Evolutionary conservation across 1,139 yeast species (phyloP), one percentile per base, ranked within the genome.

Genomic region (Yamadazyma trypodendri): DNA sequence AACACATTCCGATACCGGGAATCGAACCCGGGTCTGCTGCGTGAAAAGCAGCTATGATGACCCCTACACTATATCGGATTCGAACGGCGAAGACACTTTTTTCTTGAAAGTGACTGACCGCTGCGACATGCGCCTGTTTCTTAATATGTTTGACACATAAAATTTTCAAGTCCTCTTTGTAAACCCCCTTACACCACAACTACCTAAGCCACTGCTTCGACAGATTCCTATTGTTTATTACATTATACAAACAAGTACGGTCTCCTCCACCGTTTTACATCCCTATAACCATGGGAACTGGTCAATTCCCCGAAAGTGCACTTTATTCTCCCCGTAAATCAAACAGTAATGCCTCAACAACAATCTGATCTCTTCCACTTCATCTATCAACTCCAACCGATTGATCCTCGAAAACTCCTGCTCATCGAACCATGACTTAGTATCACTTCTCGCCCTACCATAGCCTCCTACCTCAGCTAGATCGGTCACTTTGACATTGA

Each of bases 21-120:
- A 80, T 79, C 81, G 84, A 79, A 79, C 84, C 84, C 84, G 79
- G 84, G 81, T 75, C 72, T 78, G 83, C 83, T 75, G 84, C 81
- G 84, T 78, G 84, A 79, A 77, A 79, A 83, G 81, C 83, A 74
- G 77, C 83, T 81, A 84, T 79, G 84, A 80, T 79, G 79, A 79
- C 85, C 84, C 81, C 77, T 79, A 79, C 84, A 79, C 84, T 75
- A 79, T 72, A 79, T 77, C 84, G 84, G 83, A 78, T 29, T 7
- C 4, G 12, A 12, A 12, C 14, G 6, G 28, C 28, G 25, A 9
- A 10, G 25, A 9, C 8, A 18, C 5, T 18, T 18, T 18, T 18
- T 18, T 18, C 21, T 8, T 18, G 21, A 18, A 18, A 18, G 5
- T 18, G n/a, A n/a, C n/a, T n/a, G n/a, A n/a, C n/a, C n/a, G n/a